phyloP scores from a whole-genome alignment of 768 basidiomycete genomes.

The Pisolithus sp. region DNA sequence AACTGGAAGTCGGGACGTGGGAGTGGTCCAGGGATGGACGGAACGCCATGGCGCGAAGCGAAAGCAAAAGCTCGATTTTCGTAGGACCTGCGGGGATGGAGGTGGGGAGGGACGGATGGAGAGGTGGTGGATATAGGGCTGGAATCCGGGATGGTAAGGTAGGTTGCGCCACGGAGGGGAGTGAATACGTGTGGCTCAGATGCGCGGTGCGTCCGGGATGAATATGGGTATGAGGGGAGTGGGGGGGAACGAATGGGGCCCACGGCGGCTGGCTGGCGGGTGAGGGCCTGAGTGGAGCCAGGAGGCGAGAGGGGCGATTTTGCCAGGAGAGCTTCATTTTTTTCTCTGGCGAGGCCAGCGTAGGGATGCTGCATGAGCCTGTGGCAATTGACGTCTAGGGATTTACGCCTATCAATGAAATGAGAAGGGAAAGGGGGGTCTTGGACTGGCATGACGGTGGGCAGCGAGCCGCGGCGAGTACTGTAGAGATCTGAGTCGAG shows the following conservation, averaged over 20 bases:
- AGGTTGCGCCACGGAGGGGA: slow-evolving; percentile 32
- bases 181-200: slow-evolving; percentile 30
- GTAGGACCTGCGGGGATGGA: slow-evolving; percentile 24
- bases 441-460: slow-evolving; percentile 28
- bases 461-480: slow-evolving; percentile 51
- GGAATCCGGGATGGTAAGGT: slow-evolving; percentile 24
- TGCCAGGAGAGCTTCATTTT: slow-evolving; percentile 27
- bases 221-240: slow-evolving; percentile 40
- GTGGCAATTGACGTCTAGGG: slow-evolving; percentile 39
- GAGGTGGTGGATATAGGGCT: slow-evolving; percentile 1
- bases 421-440: slow-evolving; percentile 30
- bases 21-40: slow-evolving; percentile 47
- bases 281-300: slow-evolving; percentile 28
- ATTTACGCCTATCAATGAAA: slow-evolving; percentile 31
- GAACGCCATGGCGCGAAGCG: slow-evolving; percentile 42
- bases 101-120: not conserved
- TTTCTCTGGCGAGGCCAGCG: slow-evolving; percentile 28
- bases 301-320: slow-evolving; percentile 29
- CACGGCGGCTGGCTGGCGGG: slow-evolving; percentile 32
- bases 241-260: slow-evolving; percentile 41
- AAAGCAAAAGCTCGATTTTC: slow-evolving; percentile 46
- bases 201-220: slow-evolving; percentile 25
- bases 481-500: slow-evolving; percentile 30
- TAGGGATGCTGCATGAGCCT: slow-evolving; percentile 45
- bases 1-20: slow-evolving; percentile 61